phyloP scores from a whole-genome alignment of 2,329 filamentous ascomycete species.

The Penicillium crustosum region DNA sequence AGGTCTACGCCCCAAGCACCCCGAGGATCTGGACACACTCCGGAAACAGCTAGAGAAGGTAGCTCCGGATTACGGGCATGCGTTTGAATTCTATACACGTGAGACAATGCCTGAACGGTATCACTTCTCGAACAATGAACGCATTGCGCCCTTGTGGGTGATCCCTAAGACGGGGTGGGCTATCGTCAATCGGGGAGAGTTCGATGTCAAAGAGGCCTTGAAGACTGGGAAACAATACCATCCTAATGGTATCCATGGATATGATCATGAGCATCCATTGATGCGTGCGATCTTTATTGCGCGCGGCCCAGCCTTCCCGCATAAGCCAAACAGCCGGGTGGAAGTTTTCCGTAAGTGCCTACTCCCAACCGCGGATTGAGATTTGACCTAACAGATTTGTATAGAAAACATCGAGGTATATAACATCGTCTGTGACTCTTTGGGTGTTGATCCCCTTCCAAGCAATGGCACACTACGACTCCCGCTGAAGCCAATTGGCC shows the following conservation, averaged over 20 bases:
- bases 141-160: constrained; percentile 94
- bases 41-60: constrained; percentile 61
- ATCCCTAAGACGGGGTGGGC: constrained; percentile 91
- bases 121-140: constrained; percentile 82
- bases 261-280: constrained; percentile 89
- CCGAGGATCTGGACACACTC: constrained; percentile 63
- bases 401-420: constrained; percentile 92
- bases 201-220: constrained; percentile 68
- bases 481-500: constrained; percentile 45
- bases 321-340: constrained; percentile 75
- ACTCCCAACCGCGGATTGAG: background rate
- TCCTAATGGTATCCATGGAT: constrained; percentile 85
- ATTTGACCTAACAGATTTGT: constrained; percentile 4
- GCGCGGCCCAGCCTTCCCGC: constrained; percentile 86
- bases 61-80: constrained; percentile 56
- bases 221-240: constrained; percentile 67
- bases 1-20: constrained; percentile 77
- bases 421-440: constrained; percentile 87
- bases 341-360: constrained; percentile 75
- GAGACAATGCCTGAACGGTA: constrained; percentile 88
- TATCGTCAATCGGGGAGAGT: constrained; percentile 76
- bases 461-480: constrained; percentile 81
- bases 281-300: constrained; percentile 97
- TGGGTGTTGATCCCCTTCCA: constrained; percentile 68
- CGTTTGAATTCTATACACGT: constrained; percentile 82